These are phyloP conservation scores for Pseudogymnoascus sp. DNA, from an alignment of 2,329 filamentous ascomycete species.

Conservation along the genomic window DNA sequence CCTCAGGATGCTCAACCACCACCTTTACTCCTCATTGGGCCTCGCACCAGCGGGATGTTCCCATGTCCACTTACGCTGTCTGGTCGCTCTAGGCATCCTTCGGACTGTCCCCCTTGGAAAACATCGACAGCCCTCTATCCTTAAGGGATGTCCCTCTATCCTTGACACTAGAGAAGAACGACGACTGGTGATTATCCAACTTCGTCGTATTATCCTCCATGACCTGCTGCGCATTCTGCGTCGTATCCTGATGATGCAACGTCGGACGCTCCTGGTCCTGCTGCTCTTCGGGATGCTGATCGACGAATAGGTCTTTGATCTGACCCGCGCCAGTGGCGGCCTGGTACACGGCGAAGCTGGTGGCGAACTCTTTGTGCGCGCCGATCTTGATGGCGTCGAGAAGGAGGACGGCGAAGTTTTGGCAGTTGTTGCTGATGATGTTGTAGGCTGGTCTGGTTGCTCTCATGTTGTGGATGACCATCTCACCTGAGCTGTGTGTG, in stretches of 20 bases:
- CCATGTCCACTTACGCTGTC: background rate
- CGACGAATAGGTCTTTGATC: conserved; percentile 46
- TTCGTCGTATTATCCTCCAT: conserved; percentile 50
- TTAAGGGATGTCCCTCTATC: background rate
- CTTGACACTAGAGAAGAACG: conserved; percentile 14
- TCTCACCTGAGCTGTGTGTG: conserved; percentile 38
- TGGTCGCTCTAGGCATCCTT: background rate
- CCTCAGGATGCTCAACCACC: background rate
- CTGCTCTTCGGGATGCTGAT: conserved; percentile 30
- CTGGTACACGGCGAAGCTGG: conserved; percentile 48
- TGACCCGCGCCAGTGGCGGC: conserved; percentile 42
- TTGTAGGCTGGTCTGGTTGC: conserved; percentile 46
- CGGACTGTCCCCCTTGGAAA: background rate
- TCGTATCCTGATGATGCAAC: conserved; percentile 32
- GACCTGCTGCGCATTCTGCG: conserved; percentile 44
- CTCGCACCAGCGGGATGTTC: background rate
- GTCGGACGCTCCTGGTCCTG: conserved; percentile 25
- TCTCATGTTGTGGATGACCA: conserved; percentile 47
- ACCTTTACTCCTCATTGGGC: background rate
- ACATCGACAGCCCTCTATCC: background rate
- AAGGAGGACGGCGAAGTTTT: conserved; percentile 48
- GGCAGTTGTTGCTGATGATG: conserved; percentile 55
- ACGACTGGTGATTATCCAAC: conserved; percentile 36
- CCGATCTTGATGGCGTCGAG: conserved; percentile 50
- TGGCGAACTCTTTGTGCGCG: conserved; percentile 45